Evolutionary conservation across 768 basidiomycete species (phyloP), one percentile per base, ranked within the genome.

Genomic region (Xanthoconium purpureum): DNA sequence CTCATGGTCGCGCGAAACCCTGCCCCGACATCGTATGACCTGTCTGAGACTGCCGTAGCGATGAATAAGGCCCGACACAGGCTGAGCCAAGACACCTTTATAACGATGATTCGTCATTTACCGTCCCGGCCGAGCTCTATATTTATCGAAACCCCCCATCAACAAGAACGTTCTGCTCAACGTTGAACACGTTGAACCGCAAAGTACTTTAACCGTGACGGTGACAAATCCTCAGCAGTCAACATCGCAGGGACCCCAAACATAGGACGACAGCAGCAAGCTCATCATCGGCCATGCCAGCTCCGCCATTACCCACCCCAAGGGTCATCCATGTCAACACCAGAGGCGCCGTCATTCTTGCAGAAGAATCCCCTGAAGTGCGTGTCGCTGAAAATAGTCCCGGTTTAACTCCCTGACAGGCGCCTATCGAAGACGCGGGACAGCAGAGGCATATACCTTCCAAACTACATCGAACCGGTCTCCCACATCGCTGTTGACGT

Each of bases 401-500:
- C 24, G 32, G 52, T 52, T 49, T 48, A 37, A 32, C 53, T 58
- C 51, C 36, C 55, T 66, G 52, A 66, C 45, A 48, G 35, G 39
- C 57, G 49, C 40, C 59, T 54, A 37, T 42, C 55, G 46, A 57
- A 94, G 93, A 94, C 91, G 40, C 78, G 94, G 61, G 95, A 98
- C 73, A 94, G 92, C 66, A 80, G 95, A 68, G 96, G 94, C 11
- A 98, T 99, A 65, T 98, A 98, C 75, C 81, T 99, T 33, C 97
- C 97, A 52, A 95, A 97, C 69, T 87, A 98, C 76, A 96, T 96
- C 58, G 97, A 99, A 73, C 92, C 93, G 24, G 88, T 99, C 15
- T 97, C 94, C 18, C 94, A 98, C 70, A 94, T 98, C 53, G 97
- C 97, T 5, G 87, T 99, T 54, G 96, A 99, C 70, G 95, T 96